Evolutionary conservation across 441 rosid genomes (phyloP).

Genomic region (Dalechampia spathulata): DNA sequence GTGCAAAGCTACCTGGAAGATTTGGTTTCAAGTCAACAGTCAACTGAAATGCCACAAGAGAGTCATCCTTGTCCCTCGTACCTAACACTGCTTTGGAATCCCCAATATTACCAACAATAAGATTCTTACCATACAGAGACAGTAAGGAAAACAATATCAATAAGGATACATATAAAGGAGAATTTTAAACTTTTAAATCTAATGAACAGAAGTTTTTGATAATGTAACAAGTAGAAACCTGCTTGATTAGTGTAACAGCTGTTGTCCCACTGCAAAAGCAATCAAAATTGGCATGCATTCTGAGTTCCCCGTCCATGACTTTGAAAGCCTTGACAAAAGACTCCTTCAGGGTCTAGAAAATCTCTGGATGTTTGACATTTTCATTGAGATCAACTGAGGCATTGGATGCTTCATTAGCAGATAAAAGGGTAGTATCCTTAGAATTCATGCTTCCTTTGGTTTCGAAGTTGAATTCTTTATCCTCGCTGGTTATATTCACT

Average conservation of each 20-base stretch:
- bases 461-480: constrained; percentile 41
- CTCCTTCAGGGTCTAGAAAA: constrained; percentile 63
- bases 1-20: constrained; percentile 63
- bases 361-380: constrained; percentile 42
- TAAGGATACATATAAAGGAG: constrained; percentile 9
- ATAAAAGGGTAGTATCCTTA: constrained; percentile 50
- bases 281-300: constrained; percentile 53
- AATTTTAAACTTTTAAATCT: constrained; percentile 1
- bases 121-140: constrained; percentile 59
- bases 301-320: constrained; percentile 91
- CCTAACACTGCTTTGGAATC: constrained; percentile 94
- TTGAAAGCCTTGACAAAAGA: constrained; percentile 87
- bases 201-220: background rate
- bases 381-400: constrained; percentile 44
- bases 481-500: constrained; percentile 44
- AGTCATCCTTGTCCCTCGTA: constrained; percentile 57
- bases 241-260: constrained; percentile 92
- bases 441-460: constrained; percentile 43
- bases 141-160: constrained; percentile 1
- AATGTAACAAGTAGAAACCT: constrained; percentile 36
- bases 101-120: constrained; percentile 85
- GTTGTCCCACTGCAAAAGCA: constrained; percentile 98
- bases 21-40: constrained; percentile 94
- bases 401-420: constrained; percentile 64
- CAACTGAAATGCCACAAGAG: constrained; percentile 77